Percentiles rank a stretch among this genome's conserved stretches.
Conservation (phyloP, 208 protist species). For the Wallacemonas collosoma region DNA sequence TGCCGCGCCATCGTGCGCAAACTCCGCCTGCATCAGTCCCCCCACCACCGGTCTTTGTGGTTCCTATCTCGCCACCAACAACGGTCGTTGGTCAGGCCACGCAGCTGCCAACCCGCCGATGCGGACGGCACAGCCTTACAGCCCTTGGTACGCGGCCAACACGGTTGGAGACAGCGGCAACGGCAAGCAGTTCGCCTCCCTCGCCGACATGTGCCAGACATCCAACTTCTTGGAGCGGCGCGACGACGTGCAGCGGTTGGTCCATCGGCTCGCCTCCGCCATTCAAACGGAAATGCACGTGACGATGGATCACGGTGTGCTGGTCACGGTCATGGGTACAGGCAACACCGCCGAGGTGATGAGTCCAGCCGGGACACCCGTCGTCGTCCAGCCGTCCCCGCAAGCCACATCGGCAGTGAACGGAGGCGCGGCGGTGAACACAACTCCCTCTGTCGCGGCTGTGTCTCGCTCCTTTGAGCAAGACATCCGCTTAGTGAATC, state of each 20-base stretch:
- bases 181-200: conserved; percentile 44
- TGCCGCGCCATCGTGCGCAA: not conserved
- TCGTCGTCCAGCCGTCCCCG: not conserved
- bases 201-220: conserved; percentile 44
- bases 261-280: conserved; percentile 45
- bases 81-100: not conserved
- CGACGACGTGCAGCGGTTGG: conserved; percentile 45
- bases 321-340: conserved; percentile 11
- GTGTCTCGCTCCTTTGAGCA: conserved; percentile 37
- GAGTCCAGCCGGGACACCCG: not conserved
- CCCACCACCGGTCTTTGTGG: not conserved
- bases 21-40: conserved; percentile 1
- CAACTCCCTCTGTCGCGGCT: conserved; percentile 2
- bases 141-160: conserved; percentile 11
- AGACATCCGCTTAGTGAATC: conserved; percentile 42
- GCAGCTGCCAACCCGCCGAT: not conserved
- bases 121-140: not conserved
- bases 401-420: too few species aligned
- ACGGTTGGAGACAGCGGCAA: conserved; percentile 19
- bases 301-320: conserved; percentile 9
- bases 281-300: conserved; percentile 45
- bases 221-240: conserved; percentile 39
- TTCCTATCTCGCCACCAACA: not conserved
- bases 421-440: not conserved
- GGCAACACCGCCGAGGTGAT: not conserved